phyloP scores from a whole-genome alignment of 768 basidiomycete genomes.

The Termitomyces sp. region DNA sequence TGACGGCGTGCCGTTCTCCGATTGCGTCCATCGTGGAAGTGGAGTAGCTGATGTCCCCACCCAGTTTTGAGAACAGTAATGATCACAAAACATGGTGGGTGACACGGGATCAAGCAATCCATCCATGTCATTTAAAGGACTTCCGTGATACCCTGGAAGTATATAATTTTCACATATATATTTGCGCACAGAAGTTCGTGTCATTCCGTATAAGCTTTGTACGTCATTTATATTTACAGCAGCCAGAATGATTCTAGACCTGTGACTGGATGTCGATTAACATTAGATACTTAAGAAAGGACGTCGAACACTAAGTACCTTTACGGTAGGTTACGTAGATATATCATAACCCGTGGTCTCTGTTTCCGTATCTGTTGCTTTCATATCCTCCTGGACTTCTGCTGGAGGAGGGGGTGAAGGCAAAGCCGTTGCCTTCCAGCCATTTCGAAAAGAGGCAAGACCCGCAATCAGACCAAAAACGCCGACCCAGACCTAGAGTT shows the following conservation, averaged over 20 bases:
- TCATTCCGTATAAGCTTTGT: too few species aligned
- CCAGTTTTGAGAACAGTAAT: background rate
- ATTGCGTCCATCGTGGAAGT: background rate
- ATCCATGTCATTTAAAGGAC: background rate
- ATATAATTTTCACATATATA: background rate
- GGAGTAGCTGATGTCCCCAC: background rate
- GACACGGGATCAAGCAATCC: background rate
- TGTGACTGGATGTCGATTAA: background rate
- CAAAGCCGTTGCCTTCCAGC: slow-evolving; percentile 66
- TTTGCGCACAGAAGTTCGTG: too few species aligned
- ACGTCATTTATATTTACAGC: background rate
- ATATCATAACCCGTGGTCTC: slow-evolving; percentile 21
- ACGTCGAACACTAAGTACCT: background rate
- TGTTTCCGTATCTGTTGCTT: slow-evolving; percentile 3
- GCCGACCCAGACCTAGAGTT: slow-evolving; percentile 33
- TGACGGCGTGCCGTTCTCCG: background rate
- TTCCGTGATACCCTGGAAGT: too few species aligned
- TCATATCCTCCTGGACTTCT: slow-evolving; percentile 16
- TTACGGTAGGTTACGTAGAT: slow-evolving; percentile 4
- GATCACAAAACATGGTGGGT: too few species aligned
- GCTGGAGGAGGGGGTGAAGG: slow-evolving; percentile 21
- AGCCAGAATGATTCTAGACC: background rate
- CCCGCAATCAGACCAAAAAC: slow-evolving; percentile 43
- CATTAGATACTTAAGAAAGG: background rate
- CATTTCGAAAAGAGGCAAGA: slow-evolving; percentile 56